Conservation (phyloP, 345 rosid genomes). For the Cochlearia excelsa region DNA sequence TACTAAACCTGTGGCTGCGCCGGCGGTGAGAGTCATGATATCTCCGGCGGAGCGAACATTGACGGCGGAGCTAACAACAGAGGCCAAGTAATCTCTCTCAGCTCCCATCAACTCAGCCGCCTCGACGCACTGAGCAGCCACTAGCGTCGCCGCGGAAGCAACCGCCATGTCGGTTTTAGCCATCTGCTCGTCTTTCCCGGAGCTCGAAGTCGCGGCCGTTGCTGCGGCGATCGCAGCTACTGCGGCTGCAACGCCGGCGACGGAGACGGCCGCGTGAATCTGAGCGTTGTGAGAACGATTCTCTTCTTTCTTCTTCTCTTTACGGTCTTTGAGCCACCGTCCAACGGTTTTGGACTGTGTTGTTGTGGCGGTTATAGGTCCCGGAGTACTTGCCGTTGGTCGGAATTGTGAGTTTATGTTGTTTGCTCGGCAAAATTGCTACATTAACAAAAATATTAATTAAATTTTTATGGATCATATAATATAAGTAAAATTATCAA, state of each 20-base stretch:
- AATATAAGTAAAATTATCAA: neutral
- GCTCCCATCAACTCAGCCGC: conserved; percentile 92
- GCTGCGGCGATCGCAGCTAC: conserved; percentile 86
- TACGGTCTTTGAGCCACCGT: conserved; percentile 78
- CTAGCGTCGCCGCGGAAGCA: conserved; percentile 79
- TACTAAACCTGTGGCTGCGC: conserved; percentile 75
- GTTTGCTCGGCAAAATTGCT: conserved; percentile 62
- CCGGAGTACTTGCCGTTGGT: conserved; percentile 31
- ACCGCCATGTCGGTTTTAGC: conserved; percentile 83
- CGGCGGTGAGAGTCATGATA: conserved; percentile 83
- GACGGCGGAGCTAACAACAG: conserved; percentile 74
- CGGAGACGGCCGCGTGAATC: conserved; percentile 79
- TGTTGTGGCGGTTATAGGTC: conserved; percentile 33
- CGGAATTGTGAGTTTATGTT: conserved; percentile 40
- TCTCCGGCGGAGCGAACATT: conserved; percentile 80
- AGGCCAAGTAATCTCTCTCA: conserved; percentile 75
- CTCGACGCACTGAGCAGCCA: conserved; percentile 86
- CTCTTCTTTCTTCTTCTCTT: conserved; percentile 88
- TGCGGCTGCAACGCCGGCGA: conserved; percentile 84
- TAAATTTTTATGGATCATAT: neutral
- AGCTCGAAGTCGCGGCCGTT: conserved; percentile 60
- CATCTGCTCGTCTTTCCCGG: conserved; percentile 79
- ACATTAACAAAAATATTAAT: conserved; percentile 22
- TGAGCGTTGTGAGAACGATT: conserved; percentile 76
- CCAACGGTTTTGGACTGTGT: conserved; percentile 77